Conservation (phyloP, 805 yeast species). For the Cyberlindnera samutprakarnensis region DNA sequence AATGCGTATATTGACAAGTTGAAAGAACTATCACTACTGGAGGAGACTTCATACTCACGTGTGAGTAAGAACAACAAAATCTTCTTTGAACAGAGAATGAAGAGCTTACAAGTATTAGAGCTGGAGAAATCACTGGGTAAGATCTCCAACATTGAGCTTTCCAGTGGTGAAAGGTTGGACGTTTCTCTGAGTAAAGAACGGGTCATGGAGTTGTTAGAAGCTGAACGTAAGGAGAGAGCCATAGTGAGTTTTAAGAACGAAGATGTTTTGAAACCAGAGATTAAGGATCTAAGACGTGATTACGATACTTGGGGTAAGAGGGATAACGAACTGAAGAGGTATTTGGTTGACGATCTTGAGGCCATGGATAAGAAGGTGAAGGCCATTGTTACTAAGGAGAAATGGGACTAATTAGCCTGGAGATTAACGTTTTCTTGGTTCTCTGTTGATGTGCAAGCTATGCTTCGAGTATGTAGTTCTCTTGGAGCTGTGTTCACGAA, state of each 20-base stretch:
- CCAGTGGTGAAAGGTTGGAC: slow-evolving; percentile 5
- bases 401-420: no score
- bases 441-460: no score
- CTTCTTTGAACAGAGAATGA: slow-evolving; percentile 11
- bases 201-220: slow-evolving; percentile 10
- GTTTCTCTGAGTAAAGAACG: slow-evolving; percentile 13
- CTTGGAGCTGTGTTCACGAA: no score
- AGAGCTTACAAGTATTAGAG: slow-evolving; percentile 6
- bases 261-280: slow-evolving; percentile 13
- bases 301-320: slow-evolving; percentile 17
- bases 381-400: no score
- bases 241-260: slow-evolving; percentile 13
- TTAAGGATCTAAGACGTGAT: slow-evolving; percentile 5
- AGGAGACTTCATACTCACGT: slow-evolving; percentile 8
- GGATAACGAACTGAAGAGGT: slow-evolving; percentile 18
- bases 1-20: slow-evolving; percentile 5
- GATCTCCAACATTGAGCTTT: slow-evolving; percentile 12
- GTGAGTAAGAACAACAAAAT: slow-evolving; percentile 12
- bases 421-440: no score
- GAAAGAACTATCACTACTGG: slow-evolving; percentile 2
- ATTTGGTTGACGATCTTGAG: slow-evolving; percentile 14
- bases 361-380: slow-evolving; percentile 16
- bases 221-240: slow-evolving; percentile 17
- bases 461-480: no score
- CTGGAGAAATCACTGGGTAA: slow-evolving; percentile 12